Evolutionary conservation across 75 land plant species (phyloP).

Genomic region (Picea sitchensis): DNA sequence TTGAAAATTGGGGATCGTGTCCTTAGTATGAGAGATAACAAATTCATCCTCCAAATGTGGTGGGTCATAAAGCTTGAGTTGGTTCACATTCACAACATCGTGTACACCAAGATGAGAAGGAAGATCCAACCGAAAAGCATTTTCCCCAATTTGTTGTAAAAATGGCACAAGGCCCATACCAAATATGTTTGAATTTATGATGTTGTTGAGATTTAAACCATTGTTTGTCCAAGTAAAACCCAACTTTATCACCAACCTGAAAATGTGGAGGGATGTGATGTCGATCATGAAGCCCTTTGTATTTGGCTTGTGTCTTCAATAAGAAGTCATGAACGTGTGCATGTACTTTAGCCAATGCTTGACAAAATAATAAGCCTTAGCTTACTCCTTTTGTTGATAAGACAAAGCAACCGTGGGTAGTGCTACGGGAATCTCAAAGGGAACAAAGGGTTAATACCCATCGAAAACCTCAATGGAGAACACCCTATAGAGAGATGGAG

Average conservation of each 20-base stretch:
- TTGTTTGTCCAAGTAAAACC: too few relatives aligned
- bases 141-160: too few relatives aligned
- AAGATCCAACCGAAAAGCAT: too few relatives aligned
- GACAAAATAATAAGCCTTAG: not conserved
- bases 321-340: not conserved
- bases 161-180: too few relatives aligned
- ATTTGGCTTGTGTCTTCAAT: too few relatives aligned
- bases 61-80: constrained; percentile 1
- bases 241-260: not conserved
- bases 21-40: not conserved
- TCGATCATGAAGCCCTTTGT: not conserved
- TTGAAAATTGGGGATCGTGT: not conserved
- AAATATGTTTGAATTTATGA: too few relatives aligned
- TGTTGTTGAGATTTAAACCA: too few relatives aligned
- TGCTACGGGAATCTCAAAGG: too few relatives aligned
- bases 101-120: not conserved
- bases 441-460: too few relatives aligned
- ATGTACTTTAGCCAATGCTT: not conserved
- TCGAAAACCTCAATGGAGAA: too few relatives aligned
- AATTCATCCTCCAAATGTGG: not conserved
- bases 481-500: too few relatives aligned
- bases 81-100: not conserved
- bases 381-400: not conserved
- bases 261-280: not conserved
- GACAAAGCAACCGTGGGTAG: not conserved